phyloP scores from a whole-genome alignment of 352 stramenopile genomes.

The Aphanomyces invadans region DNA sequence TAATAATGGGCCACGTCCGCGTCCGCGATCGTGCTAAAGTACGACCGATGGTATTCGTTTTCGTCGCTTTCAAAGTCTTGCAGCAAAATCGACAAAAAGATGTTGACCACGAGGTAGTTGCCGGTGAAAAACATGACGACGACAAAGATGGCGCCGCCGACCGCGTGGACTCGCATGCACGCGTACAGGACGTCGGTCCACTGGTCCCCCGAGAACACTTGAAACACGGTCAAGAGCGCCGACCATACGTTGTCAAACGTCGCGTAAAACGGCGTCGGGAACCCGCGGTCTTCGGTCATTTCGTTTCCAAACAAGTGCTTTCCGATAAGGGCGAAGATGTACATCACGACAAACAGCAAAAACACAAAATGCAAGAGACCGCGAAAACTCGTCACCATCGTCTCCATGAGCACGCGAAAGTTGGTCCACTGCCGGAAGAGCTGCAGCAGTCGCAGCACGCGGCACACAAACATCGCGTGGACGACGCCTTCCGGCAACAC shows the following conservation, averaged over 20 bases:
- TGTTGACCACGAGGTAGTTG: slow-evolving; percentile 81
- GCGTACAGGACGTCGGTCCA: slow-evolving; percentile 86
- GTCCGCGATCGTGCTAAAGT: slow-evolving; percentile 26
- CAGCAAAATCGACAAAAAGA: slow-evolving; percentile 86
- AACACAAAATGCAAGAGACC: slow-evolving; percentile 53
- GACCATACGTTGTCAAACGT: slow-evolving; percentile 39
- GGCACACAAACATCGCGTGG: not conserved
- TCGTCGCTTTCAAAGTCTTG: slow-evolving; percentile 58
- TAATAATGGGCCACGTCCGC: slow-evolving; percentile 29
- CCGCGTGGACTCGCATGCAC: slow-evolving; percentile 41
- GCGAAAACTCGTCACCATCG: slow-evolving; percentile 9
- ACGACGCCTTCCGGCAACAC: not conserved
- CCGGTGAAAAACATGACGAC: slow-evolving; percentile 61
- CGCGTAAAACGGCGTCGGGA: slow-evolving; percentile 45
- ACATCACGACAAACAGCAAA: slow-evolving; percentile 82
- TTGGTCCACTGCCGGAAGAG: not conserved
- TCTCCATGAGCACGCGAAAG: slow-evolving; percentile 10
- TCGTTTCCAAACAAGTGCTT: slow-evolving; percentile 79
- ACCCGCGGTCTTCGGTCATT: slow-evolving; percentile 37
- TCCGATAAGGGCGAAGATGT: slow-evolving; percentile 76
- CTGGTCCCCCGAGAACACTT: slow-evolving; percentile 83
- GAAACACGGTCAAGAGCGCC: slow-evolving; percentile 69
- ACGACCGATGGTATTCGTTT: slow-evolving; percentile 27
- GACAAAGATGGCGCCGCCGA: slow-evolving; percentile 45
- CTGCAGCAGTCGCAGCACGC: not conserved